A percentile compares a stretch with the other conserved stretches of the same genome.
These are phyloP conservation scores for Thoreauomyces humboldtii DNA, from an alignment of 192 early-diverging fungal species.

Conservation along the genomic window DNA sequence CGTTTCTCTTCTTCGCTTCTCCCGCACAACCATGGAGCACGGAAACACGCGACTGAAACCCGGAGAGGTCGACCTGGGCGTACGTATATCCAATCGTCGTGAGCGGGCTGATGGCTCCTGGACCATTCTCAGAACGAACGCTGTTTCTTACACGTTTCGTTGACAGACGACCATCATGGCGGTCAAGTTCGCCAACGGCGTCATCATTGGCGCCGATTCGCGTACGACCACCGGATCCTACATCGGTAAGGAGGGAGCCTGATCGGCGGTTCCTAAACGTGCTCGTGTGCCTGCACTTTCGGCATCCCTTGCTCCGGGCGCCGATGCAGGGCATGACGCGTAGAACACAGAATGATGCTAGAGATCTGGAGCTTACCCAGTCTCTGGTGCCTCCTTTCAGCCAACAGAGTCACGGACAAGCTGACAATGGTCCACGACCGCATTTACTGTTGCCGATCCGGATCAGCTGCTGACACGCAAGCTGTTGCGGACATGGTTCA, in stretches of 20 bases:
- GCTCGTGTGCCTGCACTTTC: too few relatives aligned
- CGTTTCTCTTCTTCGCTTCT: too few relatives aligned
- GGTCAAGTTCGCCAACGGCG: constrained; percentile 82
- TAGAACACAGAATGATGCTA: too few relatives aligned
- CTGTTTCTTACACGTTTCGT: not conserved
- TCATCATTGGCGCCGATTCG: constrained; percentile 96
- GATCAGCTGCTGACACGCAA: constrained; percentile 97
- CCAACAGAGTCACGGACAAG: constrained; percentile 97
- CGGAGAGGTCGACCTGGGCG: constrained; percentile 93
- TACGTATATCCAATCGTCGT: too few relatives aligned
- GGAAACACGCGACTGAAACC: constrained; percentile 63
- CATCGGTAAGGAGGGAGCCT: too few relatives aligned
- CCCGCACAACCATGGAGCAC: not conserved
- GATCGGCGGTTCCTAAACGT: too few relatives aligned
- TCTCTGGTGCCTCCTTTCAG: constrained; percentile 22
- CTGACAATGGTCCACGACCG: constrained; percentile 91
- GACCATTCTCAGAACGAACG: not conserved
- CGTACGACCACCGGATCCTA: constrained; percentile 94
- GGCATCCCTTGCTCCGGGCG: too few relatives aligned
- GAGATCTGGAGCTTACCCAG: too few relatives aligned
- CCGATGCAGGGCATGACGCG: too few relatives aligned
- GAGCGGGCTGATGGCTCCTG: too few relatives aligned
- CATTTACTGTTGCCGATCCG: constrained; percentile 98
- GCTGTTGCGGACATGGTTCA: constrained; percentile 96
- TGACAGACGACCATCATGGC: constrained; percentile 97